phyloP scores from a whole-genome alignment of 1,284 basidiomycete species.

The Sanguinoderma infundibulare region DNA sequence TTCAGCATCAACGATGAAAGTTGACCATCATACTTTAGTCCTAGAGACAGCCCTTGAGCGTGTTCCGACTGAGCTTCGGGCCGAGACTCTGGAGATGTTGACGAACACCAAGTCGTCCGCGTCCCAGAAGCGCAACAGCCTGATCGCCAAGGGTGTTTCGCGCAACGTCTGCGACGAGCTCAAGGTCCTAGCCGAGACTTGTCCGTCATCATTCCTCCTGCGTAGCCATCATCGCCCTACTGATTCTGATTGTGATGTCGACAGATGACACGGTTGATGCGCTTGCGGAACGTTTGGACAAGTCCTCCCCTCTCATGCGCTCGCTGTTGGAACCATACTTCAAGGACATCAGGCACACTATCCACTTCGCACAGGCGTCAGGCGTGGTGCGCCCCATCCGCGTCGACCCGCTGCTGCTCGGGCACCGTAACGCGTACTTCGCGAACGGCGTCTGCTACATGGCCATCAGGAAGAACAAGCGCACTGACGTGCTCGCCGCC shows the following conservation, averaged over 20 bases:
- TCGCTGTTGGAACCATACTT: slow-evolving; percentile 52
- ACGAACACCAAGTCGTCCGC: slow-evolving; percentile 63
- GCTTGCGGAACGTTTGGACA: slow-evolving; percentile 62
- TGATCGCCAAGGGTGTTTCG: slow-evolving; percentile 69
- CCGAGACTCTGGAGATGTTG: slow-evolving; percentile 62
- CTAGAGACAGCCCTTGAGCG: slow-evolving; percentile 64
- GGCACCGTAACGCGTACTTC: slow-evolving; percentile 65
- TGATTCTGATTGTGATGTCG: background rate
- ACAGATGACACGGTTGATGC: slow-evolving; percentile 67
- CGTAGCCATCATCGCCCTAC: too few relatives aligned
- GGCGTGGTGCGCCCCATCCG: slow-evolving; percentile 67
- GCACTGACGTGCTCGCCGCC: slow-evolving; percentile 75
- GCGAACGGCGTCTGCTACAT: slow-evolving; percentile 79
- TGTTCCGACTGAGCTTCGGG: slow-evolving; percentile 57
- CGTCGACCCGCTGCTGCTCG: slow-evolving; percentile 77
- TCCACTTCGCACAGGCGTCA: slow-evolving; percentile 64
- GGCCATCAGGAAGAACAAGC: slow-evolving; percentile 70
- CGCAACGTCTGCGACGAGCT: slow-evolving; percentile 70
- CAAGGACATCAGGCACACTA: slow-evolving; percentile 66
- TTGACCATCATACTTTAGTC: slow-evolving; percentile 47
- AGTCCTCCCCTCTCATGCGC: slow-evolving; percentile 56
- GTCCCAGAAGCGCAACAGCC: slow-evolving; percentile 68
- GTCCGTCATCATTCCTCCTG: slow-evolving; percentile 35
- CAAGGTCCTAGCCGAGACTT: slow-evolving; percentile 66
- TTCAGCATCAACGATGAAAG: background rate